Base-by-base conservation (phyloP, 2,329 filamentous ascomycete genomes). In the Trichophyton benhamiae region DNA sequence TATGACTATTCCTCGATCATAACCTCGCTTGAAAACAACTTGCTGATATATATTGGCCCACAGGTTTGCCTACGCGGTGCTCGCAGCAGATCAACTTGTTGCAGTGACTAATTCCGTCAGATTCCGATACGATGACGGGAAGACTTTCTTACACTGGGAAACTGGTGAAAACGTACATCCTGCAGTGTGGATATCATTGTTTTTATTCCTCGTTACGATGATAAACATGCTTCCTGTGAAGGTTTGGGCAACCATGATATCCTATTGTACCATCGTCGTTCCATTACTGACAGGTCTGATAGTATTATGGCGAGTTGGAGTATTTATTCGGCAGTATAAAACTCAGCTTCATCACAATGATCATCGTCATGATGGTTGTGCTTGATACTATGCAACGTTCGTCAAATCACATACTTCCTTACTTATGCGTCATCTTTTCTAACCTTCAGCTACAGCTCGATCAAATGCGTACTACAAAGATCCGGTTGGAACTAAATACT, bases 361-460 rank as follows among this genome's bases (percentile, higher is more conserved):
- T 77, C 41, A 77, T 77, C 59, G 63, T 76, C 11, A 71, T 77
- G 69, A 78, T 77, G 63, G 68, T 77, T n/a, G 68, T 76, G 38
- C 61, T 77, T 60, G 72, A 72, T 58, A 68, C 76, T 15, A 64
- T 71, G 70, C 69, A 57, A 71, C 74, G 64, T 69, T 36, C 71
- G 72, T 75, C 59, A 7, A 17, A n/a, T 15, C 33, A 11, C 57
- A 60, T 20, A 57, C 17, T 33, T 9, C 38, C 25, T 6, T 11
- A 8, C 36, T 13, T 58, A 20, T 41, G n/a, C 22, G 9, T 4
- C 11, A 30, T 20, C 7, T 42, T 3, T 49, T 20, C 57, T 44
- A 25, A 52, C 46, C 20, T n/a, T 44, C 30, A 13, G 22, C 8
- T 36, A n/a, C 58, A 76, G 74, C 75, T 41, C 64, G 69, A 46